phyloP scores from a whole-genome alignment of 1,284 basidiomycete genomes.

The Puccinia polysora region DNA sequence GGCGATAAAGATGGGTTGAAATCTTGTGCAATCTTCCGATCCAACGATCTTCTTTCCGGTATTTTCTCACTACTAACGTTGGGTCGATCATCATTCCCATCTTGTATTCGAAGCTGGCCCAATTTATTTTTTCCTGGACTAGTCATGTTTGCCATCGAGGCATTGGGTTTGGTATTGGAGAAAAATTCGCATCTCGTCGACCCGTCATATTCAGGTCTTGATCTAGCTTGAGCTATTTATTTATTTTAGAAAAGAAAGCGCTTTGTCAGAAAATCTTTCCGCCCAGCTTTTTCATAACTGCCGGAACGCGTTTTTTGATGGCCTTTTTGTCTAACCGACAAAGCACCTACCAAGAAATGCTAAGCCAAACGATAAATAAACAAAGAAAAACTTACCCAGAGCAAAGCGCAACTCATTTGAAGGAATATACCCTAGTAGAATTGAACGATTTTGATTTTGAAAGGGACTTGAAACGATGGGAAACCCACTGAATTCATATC shows the following conservation, averaged over 20 bases:
- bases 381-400: slow-evolving; percentile 14
- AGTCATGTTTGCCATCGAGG: not conserved
- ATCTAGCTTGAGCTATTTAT: slow-evolving; percentile 18
- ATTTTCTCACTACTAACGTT: no score
- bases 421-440: slow-evolving; percentile 39
- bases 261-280: no score
- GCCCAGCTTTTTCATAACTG: no score
- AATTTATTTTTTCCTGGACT: not conserved
- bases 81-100: no score
- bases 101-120: not conserved
- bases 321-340: no score
- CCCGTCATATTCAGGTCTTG: slow-evolving; percentile 12
- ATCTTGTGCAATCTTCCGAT: no score
- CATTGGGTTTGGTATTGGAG: not conserved
- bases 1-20: no score
- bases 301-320: no score
- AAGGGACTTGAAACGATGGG: slow-evolving; percentile 25
- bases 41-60: no score
- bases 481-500: slow-evolving; percentile 35
- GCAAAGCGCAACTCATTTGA: slow-evolving; percentile 36
- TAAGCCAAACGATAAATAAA: not conserved
- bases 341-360: not conserved
- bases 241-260: not conserved
- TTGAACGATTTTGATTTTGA: slow-evolving; percentile 16
- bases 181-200: slow-evolving; percentile 24